These are phyloP conservation scores for Asparagopsis taxiformis DNA, from an alignment of 31 red algal genomes.

Conservation along the genomic window DNA sequence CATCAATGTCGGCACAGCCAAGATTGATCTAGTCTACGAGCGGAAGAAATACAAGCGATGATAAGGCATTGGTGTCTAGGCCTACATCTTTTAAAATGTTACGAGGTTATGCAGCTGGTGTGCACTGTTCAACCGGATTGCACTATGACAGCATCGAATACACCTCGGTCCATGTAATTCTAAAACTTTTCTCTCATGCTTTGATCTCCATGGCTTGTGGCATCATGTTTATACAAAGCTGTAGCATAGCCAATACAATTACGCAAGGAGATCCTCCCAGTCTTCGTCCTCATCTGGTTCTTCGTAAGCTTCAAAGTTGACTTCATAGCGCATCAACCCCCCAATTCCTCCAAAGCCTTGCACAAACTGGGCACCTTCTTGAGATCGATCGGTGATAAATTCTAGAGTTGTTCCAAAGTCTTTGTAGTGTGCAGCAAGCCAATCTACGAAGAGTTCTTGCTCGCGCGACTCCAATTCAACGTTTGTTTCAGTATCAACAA, in stretches of 20 bases:
- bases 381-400: conserved; percentile 95
- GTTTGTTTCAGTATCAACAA: conserved; percentile 75
- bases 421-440: conserved; percentile 98
- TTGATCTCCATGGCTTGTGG: background rate
- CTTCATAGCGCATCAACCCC: conserved; percentile 95
- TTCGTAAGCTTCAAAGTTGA: conserved; percentile 81
- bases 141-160: too few relatives aligned
- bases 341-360: conserved; percentile 99
- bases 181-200: conserved; percentile 1
- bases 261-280: conserved; percentile 75
- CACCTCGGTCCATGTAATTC: too few relatives aligned
- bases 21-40: conserved; percentile 92
- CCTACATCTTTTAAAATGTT: too few relatives aligned
- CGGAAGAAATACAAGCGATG: conserved; percentile 89
- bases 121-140: too few relatives aligned
- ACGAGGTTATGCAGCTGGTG: too few relatives aligned
- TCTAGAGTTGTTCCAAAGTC: conserved; percentile 90
- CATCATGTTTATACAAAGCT: background rate
- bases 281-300: conserved; percentile 94
- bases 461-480: conserved; percentile 90
- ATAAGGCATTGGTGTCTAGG: too few relatives aligned
- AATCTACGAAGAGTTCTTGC: conserved; percentile 92
- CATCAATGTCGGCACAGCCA: conserved; percentile 91
- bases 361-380: conserved; percentile 98
- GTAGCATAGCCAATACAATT: conserved; percentile 2